Conservation (phyloP, 23 red algal species). For the Gracilaria domingensis region DNA sequence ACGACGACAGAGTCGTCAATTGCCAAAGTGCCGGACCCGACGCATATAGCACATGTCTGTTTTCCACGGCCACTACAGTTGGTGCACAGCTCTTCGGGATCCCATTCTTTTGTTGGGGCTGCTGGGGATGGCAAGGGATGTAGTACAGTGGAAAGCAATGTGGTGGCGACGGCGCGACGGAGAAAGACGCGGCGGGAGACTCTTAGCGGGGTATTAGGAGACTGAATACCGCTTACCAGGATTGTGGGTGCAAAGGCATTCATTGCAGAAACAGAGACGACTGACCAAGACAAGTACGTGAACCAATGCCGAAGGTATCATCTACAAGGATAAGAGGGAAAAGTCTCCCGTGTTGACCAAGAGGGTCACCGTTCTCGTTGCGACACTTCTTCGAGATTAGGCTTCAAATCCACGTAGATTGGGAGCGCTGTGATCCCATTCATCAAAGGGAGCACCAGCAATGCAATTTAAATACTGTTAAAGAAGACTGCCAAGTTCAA, state of each 20-base stretch:
- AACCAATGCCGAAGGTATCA: too few relatives aligned
- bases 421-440: too few relatives aligned
- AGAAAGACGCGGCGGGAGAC: neutral
- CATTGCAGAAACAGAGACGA: neutral
- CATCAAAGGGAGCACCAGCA: too few relatives aligned
- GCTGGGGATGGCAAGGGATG: neutral
- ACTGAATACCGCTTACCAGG: neutral
- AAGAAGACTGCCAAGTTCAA: too few relatives aligned
- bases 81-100: conserved; percentile 40
- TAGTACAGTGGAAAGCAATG: neutral
- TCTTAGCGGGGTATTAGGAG: neutral
- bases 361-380: too few relatives aligned
- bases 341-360: too few relatives aligned
- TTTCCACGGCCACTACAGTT: conserved; percentile 48
- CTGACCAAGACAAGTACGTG: too few relatives aligned
- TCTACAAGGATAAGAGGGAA: too few relatives aligned
- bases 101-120: neutral
- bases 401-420: too few relatives aligned
- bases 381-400: too few relatives aligned
- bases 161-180: neutral
- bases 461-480: too few relatives aligned
- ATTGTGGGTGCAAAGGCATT: neutral
- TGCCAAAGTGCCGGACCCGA: conserved; percentile 33
- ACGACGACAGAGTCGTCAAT: conserved; percentile 66
- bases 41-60: conserved; percentile 53